phyloP scores from a whole-genome alignment of 306 rosid genomes.

The Cotoneaster glaucophyllus region DNA sequence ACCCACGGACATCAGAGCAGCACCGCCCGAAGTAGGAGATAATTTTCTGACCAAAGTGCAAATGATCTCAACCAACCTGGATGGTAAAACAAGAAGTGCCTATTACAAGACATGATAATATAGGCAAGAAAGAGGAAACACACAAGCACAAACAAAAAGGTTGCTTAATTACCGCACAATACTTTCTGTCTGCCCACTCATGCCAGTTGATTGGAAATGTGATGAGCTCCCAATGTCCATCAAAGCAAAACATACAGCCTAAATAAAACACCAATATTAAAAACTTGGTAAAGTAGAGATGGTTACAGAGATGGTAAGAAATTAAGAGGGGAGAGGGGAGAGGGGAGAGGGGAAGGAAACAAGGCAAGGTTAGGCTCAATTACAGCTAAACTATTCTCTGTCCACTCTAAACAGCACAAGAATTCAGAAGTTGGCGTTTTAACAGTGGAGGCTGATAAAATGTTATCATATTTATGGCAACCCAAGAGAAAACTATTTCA shows the following conservation, averaged over 20 bases:
- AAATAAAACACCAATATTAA: constrained; percentile 9
- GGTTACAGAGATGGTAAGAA: neutral
- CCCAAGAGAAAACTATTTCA: neutral
- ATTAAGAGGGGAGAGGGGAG: neutral
- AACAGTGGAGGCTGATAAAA: neutral
- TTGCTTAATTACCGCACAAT: constrained; percentile 53
- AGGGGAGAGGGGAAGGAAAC: neutral
- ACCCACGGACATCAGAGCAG: constrained; percentile 69
- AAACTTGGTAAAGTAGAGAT: neutral
- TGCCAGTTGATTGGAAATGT: constrained; percentile 36
- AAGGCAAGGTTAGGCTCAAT: neutral
- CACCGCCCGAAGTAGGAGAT: constrained; percentile 54
- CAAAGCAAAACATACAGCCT: constrained; percentile 74
- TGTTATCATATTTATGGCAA: neutral
- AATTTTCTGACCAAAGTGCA: constrained; percentile 62
- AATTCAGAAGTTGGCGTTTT: neutral
- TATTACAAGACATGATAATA: neutral
- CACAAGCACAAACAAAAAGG: neutral
- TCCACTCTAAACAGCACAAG: neutral
- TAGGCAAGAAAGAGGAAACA: constrained; percentile 5
- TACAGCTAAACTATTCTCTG: too few species aligned
- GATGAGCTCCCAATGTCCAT: constrained; percentile 42
- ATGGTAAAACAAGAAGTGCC: constrained; percentile 11
- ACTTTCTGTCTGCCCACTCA: constrained; percentile 41
- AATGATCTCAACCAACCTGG: constrained; percentile 76